Percentiles rank a stretch among this genome's conserved stretches.
Evolutionary conservation across 768 basidiomycete species (phyloP).

Genomic region (Scleroderma bovista): DNA sequence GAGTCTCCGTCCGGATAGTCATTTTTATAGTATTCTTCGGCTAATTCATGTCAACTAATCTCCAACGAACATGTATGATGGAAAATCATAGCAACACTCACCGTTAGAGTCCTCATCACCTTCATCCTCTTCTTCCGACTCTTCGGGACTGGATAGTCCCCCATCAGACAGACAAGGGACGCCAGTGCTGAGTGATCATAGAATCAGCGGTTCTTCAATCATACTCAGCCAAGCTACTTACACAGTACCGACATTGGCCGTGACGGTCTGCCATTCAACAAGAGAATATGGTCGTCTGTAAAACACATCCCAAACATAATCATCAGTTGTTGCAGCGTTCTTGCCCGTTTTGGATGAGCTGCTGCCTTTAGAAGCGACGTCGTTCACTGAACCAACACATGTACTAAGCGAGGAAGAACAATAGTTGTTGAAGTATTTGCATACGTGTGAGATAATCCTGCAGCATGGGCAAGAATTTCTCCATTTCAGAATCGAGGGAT

Average conservation of each 20-base stretch:
- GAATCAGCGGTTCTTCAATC: neutral
- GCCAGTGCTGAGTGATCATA: constrained; percentile 43
- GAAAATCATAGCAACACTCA: constrained; percentile 22
- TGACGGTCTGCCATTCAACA: constrained; percentile 53
- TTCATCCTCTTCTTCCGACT: constrained; percentile 65
- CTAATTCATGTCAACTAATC: constrained; percentile 29
- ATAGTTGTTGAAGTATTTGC: constrained; percentile 12
- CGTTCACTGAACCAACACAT: constrained; percentile 18
- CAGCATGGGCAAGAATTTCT: constrained; percentile 73
- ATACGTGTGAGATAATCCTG: constrained; percentile 65
- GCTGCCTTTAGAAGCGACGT: constrained; percentile 10
- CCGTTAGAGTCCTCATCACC: constrained; percentile 86
- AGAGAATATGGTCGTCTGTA: constrained; percentile 61
- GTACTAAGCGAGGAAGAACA: neutral
- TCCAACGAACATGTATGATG: neutral
- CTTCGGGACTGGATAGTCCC: constrained; percentile 33
- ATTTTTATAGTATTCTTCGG: constrained; percentile 80
- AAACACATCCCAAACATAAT: constrained; percentile 84
- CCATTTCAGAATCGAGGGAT: constrained; percentile 55
- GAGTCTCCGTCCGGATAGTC: constrained; percentile 74
- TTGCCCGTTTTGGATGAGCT: neutral
- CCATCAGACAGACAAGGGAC: constrained; percentile 57
- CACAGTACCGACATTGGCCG: constrained; percentile 59
- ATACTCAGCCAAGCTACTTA: constrained; percentile 28
- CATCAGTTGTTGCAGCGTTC: constrained; percentile 29